phyloP scores from a whole-genome alignment of 164 flowering plant species.

The Magnolia officinalis region DNA sequence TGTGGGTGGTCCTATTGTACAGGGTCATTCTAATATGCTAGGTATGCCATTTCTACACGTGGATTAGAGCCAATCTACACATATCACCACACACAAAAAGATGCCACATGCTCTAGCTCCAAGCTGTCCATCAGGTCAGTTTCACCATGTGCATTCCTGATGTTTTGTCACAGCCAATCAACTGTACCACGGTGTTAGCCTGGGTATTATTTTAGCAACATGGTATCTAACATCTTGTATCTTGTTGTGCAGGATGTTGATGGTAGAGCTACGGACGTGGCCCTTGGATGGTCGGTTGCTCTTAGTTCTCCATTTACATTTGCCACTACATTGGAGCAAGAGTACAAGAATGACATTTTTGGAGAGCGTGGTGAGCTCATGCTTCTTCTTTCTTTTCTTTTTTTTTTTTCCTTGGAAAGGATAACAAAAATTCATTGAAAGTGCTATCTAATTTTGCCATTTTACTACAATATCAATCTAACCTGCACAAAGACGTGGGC shows the following conservation, averaged over 20 bases:
- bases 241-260: conserved; percentile 69
- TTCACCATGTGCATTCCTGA: too few species aligned
- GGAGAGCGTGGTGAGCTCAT: conserved; percentile 75
- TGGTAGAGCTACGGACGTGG: conserved; percentile 92
- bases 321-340: conserved; percentile 92
- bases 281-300: conserved; percentile 93
- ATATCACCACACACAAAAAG: too few species aligned
- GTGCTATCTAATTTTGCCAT: too few species aligned
- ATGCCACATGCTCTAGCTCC: too few species aligned
- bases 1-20: too few species aligned
- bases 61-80: too few species aligned
- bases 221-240: background rate
- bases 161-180: too few species aligned
- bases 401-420: background rate
- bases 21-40: background rate
- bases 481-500: too few species aligned
- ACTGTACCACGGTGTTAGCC: background rate
- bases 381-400: background rate
- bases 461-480: too few species aligned
- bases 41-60: too few species aligned
- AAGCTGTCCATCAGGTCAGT: too few species aligned
- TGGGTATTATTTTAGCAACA: background rate
- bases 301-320: conserved; percentile 98
- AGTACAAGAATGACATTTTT: conserved; percentile 96
- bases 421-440: too few species aligned